Evolutionary conservation across 192 early-diverging fungal genomes (phyloP).

Genomic region (Gamsiella multidivaricata): DNA sequence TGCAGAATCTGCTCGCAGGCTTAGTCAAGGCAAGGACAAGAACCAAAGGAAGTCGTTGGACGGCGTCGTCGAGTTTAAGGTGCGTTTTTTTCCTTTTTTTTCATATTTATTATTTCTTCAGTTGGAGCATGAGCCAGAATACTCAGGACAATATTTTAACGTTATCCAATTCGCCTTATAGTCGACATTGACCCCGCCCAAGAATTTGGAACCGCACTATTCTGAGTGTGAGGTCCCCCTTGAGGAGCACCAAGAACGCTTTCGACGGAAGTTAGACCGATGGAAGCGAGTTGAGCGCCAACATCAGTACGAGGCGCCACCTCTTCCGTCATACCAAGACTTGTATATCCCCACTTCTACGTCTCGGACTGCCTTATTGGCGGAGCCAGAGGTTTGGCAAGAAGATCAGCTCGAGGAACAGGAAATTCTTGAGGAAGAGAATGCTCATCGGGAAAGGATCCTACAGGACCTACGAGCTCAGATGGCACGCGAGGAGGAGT

Average conservation of each 20-base stretch:
- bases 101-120: too few species aligned
- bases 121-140: too few species aligned
- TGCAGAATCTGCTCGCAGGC: conserved; percentile 29
- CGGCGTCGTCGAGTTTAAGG: background rate
- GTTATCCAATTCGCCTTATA: background rate
- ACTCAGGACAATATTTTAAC: background rate
- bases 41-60: background rate
- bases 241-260: conserved; percentile 47
- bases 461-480: conserved; percentile 6
- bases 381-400: conserved; percentile 10
- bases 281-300: conserved; percentile 50
- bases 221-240: conserved; percentile 60
- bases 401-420: background rate
- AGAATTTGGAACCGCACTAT: conserved; percentile 65
- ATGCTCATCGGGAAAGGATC: conserved; percentile 12
- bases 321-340: conserved; percentile 47
- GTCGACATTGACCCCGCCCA: conserved; percentile 23
- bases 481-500: conserved; percentile 30
- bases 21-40: conserved; percentile 19
- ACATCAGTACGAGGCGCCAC: conserved; percentile 60
- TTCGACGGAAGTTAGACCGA: conserved; percentile 54
- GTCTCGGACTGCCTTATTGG: conserved; percentile 61
- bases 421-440: conserved; percentile 27
- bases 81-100: background rate
- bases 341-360: conserved; percentile 70